Conservation (phyloP, 495 filamentous ascomycete species). For the Penicillium macrosclerotiorum region DNA sequence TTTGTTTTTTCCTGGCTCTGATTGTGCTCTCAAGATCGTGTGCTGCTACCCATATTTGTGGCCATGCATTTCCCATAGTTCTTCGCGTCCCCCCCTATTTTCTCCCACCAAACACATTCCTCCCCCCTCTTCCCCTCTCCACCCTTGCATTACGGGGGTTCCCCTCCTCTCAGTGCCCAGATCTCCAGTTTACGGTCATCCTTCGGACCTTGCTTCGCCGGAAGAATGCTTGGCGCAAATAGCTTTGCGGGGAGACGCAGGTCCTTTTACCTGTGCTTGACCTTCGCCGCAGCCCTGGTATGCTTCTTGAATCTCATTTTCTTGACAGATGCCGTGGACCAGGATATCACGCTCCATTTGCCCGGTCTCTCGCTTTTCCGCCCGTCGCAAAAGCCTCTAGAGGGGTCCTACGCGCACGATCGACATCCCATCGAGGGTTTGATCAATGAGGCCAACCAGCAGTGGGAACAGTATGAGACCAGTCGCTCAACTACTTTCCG, state of each 20-base stretch:
- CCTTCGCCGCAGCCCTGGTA: constrained; percentile 6
- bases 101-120: background rate
- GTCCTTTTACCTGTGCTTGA: constrained; percentile 12
- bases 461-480: constrained; percentile 17
- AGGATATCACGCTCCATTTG: constrained; percentile 7
- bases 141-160: constrained; percentile 3
- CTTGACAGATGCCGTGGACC: constrained; percentile 8
- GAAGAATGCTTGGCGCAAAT: constrained; percentile 16
- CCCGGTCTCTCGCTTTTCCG: constrained; percentile 7
- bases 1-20: background rate
- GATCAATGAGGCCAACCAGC: constrained; percentile 16
- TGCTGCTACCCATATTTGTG: background rate
- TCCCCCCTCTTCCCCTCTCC: background rate
- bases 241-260: constrained; percentile 15
- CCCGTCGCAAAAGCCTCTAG: constrained; percentile 1
- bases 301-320: constrained; percentile 17
- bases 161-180: constrained; percentile 1
- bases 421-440: constrained; percentile 17
- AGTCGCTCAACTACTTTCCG: constrained; percentile 34
- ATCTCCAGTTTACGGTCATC: constrained; percentile 2
- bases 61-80: constrained; percentile 5
- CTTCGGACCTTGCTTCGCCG: background rate
- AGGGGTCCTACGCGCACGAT: constrained; percentile 15
- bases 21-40: no score
- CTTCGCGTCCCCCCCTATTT: background rate